Evolutionary conservation across 805 yeast genomes (phyloP).

Genomic region (Debaryomyces hansenii): DNA sequence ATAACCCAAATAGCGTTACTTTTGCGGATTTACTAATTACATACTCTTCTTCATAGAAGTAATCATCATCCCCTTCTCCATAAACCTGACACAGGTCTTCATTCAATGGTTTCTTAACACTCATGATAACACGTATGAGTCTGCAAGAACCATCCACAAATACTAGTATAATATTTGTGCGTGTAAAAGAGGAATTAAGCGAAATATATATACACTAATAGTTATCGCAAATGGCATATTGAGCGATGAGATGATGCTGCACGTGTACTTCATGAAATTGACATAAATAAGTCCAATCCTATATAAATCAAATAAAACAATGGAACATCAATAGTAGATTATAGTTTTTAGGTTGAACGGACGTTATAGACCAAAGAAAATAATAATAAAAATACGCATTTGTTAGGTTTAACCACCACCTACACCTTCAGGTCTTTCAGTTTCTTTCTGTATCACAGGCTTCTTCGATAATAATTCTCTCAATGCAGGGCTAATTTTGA

Average conservation of each 20-base stretch:
- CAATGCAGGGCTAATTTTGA: slow-evolving; percentile 52
- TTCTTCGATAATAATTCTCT: slow-evolving; percentile 61
- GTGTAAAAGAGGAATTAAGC: too few relatives aligned
- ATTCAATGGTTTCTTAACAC: slow-evolving; percentile 15
- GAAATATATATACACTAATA: too few relatives aligned
- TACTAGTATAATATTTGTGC: too few relatives aligned
- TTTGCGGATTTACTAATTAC: slow-evolving; percentile 13
- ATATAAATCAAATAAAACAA: too few relatives aligned
- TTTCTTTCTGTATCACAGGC: slow-evolving; percentile 64
- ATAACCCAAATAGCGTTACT: slow-evolving; percentile 8
- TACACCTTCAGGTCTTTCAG: slow-evolving; percentile 41
- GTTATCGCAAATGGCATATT: too few relatives aligned
- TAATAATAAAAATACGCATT: too few relatives aligned
- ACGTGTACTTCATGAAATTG: too few relatives aligned
- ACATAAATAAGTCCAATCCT: too few relatives aligned
- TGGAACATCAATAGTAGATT: too few relatives aligned
- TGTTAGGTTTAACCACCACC: slow-evolving; percentile 38
- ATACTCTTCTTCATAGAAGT: slow-evolving; percentile 10
- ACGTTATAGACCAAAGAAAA: too few relatives aligned
- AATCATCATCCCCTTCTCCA: slow-evolving; percentile 16
- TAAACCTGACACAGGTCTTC: not conserved
- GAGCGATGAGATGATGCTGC: too few relatives aligned
- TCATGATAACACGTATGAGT: slow-evolving; percentile 10
- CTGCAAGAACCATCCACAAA: not conserved
- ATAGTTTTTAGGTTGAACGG: too few relatives aligned